Base-by-base conservation (phyloP, 352 stramenopile species). In the Thalassiosira mediterranea region DNA sequence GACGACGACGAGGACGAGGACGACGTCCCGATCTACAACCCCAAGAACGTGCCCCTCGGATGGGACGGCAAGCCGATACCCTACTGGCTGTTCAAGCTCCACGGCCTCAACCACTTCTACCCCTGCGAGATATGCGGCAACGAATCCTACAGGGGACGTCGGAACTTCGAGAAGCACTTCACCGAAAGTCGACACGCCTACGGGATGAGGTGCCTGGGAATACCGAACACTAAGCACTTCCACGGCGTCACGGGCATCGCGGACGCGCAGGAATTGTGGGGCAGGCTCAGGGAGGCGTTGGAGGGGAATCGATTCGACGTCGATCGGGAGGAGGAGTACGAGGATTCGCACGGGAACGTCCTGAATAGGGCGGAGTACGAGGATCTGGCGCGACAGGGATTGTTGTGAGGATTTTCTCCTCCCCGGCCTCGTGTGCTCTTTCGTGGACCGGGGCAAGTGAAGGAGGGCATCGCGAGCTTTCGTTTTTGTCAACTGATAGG, bases 141-240 rank as follows among this genome's bases (percentile, higher is more conserved):
- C 76, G 95, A 98, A 86, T 97, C 92, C 46, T 99, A 99, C 88
- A 97, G 96, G 83, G 97, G 97, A 17, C 88, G 96, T 37, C 91
- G 95, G 61, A 96, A 95, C 51, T 99, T 98, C 81, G 96, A 98
- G 69, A 93, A 94, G 19, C 97, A 99, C 84, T 99, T 99, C 77
- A 95, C 98, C 61, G 96, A 99, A 84, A 98, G 95, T 84, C 95
- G 96, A 28, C 97, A 99, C 82, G 93, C 95, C 3, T 96, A 98
- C 83, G 97, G 97, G 73, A 99, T 99, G 97, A 95, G 95, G 28
- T 98, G 96, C 77, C 89, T 99, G 29, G 96, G 96, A 31, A 99
- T 99, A 83, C 97, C 97, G 4, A 99, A 99, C 86, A 99, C 96
- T 13, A 98, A 98, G 74, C 97, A 99, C 77, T 99, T 99, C 84